Evolutionary conservation across 1,284 basidiomycete genomes (phyloP), one percentile per base, ranked within the genome.

Genomic region (Fomitiporia mediterranea): DNA sequence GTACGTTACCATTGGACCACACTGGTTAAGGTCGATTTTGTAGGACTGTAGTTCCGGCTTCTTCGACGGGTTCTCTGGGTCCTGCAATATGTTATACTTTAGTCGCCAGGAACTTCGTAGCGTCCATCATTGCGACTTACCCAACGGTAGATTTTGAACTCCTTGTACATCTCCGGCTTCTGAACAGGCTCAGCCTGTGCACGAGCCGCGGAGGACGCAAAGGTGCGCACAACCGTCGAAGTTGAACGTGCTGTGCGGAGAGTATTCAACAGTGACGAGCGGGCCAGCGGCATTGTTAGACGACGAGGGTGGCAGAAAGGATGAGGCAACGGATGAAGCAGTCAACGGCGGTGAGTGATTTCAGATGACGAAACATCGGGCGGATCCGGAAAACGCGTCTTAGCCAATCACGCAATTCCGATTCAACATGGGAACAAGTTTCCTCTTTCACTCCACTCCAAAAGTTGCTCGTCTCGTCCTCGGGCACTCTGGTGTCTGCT

Each of bases 71-170:
- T 92, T 84, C 72, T 98, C 96, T 27, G 96, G 97, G 77, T 98
- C 96, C 94, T 94, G 35, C 51, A 23, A 11, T 30, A 37, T 32
- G 43, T 51, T 25, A 32, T 11, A 55, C 30, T 25, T n/a, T 34
- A 17, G 25, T 21, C 34, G 51, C 17, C 44, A 46, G 7, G 32
- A 34, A 34, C 32, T 34, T 13, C 32, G 6, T 6, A 6, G 44
- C 19, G 19, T 42, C 13, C n/a, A 21, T 28, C 39, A 27, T 13
- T 15, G 55, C 30, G 23, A 75, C 82, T 55, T 56, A 92, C 91
- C 93, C 94, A 97, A 70, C 94, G 89, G 76, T 98, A 98, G 64
- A 97, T 94, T 80, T 94, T 91, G 79, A 98, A 96, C 73, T 91
- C 86, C 77, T 97, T 97, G 60, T 75, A 70, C 59, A 75, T 61